These are phyloP conservation scores for Rhodotorula sp. DNA, from an alignment of 1,284 basidiomycete species.

Conservation along the genomic window DNA sequence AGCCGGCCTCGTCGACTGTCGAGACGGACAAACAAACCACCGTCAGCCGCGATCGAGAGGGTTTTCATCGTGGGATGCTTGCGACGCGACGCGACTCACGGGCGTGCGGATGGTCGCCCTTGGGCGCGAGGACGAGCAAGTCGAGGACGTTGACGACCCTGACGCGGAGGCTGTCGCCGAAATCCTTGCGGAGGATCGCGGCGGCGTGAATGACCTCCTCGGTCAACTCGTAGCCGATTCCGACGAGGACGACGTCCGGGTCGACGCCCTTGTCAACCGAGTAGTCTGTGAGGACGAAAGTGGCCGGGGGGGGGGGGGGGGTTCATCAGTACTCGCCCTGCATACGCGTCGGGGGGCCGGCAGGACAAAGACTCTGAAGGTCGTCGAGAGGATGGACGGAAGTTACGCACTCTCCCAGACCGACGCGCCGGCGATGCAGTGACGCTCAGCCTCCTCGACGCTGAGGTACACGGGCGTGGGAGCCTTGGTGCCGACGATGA, in stretches of 20 bases:
- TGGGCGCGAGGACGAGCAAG: slow-evolving; percentile 68
- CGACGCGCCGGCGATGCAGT: slow-evolving; percentile 49
- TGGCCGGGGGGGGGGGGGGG: background rate
- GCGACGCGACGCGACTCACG: no score
- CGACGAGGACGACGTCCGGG: slow-evolving; percentile 54
- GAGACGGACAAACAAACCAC: no score
- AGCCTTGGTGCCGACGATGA: slow-evolving; percentile 77
- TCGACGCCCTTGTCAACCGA: slow-evolving; percentile 53
- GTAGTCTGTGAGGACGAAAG: slow-evolving; percentile 39
- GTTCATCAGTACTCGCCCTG: no score
- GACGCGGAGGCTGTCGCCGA: slow-evolving; percentile 44
- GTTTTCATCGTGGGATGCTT: no score
- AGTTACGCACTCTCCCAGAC: slow-evolving; percentile 50
- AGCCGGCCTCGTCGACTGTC: slow-evolving; percentile 59
- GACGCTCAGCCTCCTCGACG: slow-evolving; percentile 49
- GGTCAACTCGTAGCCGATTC: slow-evolving; percentile 49
- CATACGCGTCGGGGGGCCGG: no score
- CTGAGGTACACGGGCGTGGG: slow-evolving; percentile 46
- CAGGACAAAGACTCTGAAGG: no score
- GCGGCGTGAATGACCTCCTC: slow-evolving; percentile 51
- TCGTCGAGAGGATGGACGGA: no score
- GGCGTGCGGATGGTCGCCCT: slow-evolving; percentile 72
- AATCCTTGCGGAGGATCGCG: slow-evolving; percentile 45
- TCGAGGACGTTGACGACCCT: slow-evolving; percentile 53
- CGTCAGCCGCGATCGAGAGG: no score